Evolutionary conservation across 805 yeast genomes (phyloP), one percentile per base, ranked within the genome.

Genomic region (Lachancea waltii): DNA sequence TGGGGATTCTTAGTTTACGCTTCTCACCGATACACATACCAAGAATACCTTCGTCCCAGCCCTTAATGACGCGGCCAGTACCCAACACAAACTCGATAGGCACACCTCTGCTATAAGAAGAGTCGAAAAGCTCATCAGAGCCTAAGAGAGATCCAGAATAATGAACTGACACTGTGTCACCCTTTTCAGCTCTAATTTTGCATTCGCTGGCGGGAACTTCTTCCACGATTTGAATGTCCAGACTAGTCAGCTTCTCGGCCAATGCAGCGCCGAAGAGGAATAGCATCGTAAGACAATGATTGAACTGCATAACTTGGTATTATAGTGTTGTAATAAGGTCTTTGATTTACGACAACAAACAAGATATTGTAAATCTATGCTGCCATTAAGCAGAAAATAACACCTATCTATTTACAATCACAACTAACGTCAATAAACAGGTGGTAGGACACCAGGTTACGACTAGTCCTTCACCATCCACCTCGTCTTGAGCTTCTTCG

Each of bases 11-110:
- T 50, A 87, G 68, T 49, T 73, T 79, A 56, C 96, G 74, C 65
- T 79, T 70, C 61, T 87, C 96, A 32, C 95, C 95, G 58, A 85
- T 67, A 63, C 97, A 87, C 94, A 84, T 84, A 23, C 81, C 78
- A 26, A 68, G 50, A 35, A 86, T 64, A 29, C 96, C 96, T 62
- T 80, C 76, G 46, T 87, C 97, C 96, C 96, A 87, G 42, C 97
- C 96, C 43, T 69, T 55, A 54, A 87, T 87, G 22, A 87, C 96
- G 51, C 74, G 80, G 4, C 94, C 89, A 18, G 62, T 59, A 29
- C 96, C 97, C 38, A 89, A 64, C n/a, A 62, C 62, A 62, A 87
- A 87, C 29, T 69, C 58, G 43, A 87, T 67, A 32, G 97, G 96
- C 31, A 59, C 50, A 10, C 75, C 77, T 53, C 95, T 73, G 16